Percentiles rank a stretch among this genome's conserved stretches.
Conservation (phyloP, 176 grass and related monocot genomes). For the Poa pratensis region DNA sequence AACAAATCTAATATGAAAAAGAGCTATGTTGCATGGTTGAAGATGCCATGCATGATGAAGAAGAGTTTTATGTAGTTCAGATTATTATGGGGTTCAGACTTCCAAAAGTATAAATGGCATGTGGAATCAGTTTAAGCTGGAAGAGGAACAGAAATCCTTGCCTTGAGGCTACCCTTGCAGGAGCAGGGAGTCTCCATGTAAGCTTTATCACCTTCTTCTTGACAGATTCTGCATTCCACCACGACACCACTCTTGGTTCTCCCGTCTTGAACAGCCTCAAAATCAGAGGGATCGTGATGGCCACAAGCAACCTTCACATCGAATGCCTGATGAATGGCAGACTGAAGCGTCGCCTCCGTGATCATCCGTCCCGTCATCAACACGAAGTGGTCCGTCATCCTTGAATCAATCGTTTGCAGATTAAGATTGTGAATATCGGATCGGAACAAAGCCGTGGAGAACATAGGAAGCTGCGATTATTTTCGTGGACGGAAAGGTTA, state of each 20-base stretch:
- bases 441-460: neutral
- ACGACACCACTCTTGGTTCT: conserved; percentile 38
- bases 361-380: conserved; percentile 72
- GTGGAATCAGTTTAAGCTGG: neutral
- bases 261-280: conserved; percentile 14
- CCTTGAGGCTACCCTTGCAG: conserved; percentile 91
- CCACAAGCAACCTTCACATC: neutral
- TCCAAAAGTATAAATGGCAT: neutral
- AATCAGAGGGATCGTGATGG: conserved; percentile 12
- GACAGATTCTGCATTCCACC: conserved; percentile 88
- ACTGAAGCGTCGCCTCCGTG: conserved; percentile 72
- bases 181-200: conserved; percentile 82
- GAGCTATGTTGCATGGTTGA: neutral
- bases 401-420: neutral
- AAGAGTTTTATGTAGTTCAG: neutral
- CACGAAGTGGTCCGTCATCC: conserved; percentile 82
- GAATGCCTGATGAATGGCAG: conserved; percentile 39
- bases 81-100: neutral
- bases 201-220: conserved; percentile 66
- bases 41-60: neutral
- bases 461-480: neutral
- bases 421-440: neutral
- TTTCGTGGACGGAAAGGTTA: neutral
- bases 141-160: conserved; percentile 8
- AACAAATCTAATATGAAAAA: neutral